Conservation (phyloP, 371 early-diverging fungal species). For the Haplosporangium sp. region DNA sequence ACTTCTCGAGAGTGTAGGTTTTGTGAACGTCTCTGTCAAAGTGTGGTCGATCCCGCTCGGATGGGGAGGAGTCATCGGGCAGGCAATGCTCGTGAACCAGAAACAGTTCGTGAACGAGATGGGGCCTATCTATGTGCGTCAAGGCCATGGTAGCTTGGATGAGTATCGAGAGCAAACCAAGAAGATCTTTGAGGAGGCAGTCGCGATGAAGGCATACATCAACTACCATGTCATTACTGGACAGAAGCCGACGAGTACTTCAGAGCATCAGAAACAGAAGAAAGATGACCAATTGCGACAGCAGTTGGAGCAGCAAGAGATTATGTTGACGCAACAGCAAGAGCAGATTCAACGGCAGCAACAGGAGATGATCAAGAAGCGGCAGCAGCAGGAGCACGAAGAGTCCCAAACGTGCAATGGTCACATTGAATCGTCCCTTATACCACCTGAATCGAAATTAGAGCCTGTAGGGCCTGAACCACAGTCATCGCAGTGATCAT, state of each 20-base stretch:
- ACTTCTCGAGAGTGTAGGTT: constrained; percentile 26
- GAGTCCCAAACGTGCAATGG: too few relatives aligned
- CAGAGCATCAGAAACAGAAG: constrained; percentile 23
- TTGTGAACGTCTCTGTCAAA: constrained; percentile 35
- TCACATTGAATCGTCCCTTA: too few relatives aligned
- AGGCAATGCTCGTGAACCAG: constrained; percentile 47
- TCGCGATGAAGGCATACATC: constrained; percentile 34
- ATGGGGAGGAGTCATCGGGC: constrained; percentile 41
- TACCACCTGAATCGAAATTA: too few relatives aligned
- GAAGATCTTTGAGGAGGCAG: constrained; percentile 35
- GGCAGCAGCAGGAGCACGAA: neutral
- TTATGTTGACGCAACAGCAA: constrained; percentile 4
- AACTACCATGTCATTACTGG: constrained; percentile 36
- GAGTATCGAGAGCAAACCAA: constrained; percentile 27
- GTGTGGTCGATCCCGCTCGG: constrained; percentile 45
- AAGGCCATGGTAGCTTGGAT: constrained; percentile 32
- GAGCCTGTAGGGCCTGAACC: too few relatives aligned
- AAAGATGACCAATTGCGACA: constrained; percentile 10
- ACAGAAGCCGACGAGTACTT: constrained; percentile 24
- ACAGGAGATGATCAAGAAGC: neutral
- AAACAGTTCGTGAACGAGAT: constrained; percentile 40
- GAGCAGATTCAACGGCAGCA: neutral
- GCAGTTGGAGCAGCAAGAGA: constrained; percentile 7
- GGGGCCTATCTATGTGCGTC: constrained; percentile 46
- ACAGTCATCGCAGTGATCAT: too few relatives aligned